These are phyloP conservation scores for Barnettozyma sucrosica DNA, from an alignment of 805 yeast species.

Conservation along the genomic window DNA sequence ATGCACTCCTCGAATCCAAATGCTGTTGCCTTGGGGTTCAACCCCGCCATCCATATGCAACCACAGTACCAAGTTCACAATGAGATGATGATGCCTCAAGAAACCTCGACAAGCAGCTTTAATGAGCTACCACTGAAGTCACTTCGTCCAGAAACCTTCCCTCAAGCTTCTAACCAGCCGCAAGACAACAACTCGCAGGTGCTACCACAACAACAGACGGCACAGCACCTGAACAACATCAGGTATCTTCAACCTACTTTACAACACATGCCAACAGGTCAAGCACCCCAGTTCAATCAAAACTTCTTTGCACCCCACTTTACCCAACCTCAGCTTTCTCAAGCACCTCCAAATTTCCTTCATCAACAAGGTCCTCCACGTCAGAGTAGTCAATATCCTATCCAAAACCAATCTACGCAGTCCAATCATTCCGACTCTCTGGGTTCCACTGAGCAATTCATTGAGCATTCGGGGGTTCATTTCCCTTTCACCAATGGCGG, in stretches of 20 bases:
- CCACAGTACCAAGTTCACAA: neutral
- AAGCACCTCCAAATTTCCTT: neutral
- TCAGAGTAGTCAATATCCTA: neutral
- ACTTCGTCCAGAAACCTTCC: neutral
- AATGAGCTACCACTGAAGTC: neutral
- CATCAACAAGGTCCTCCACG: neutral
- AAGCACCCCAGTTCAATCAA: neutral
- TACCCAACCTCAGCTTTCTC: slow-evolving; percentile 2
- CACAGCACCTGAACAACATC: neutral
- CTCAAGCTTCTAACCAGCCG: neutral
- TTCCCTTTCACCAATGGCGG: neutral
- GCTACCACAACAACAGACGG: neutral
- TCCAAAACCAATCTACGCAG: neutral
- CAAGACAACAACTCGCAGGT: neutral
- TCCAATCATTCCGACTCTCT: neutral
- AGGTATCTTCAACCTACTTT: neutral
- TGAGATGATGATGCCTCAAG: neutral
- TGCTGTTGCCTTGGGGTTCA: slow-evolving; percentile 17
- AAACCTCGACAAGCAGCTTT: neutral
- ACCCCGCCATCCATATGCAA: neutral
- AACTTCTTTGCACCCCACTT: neutral
- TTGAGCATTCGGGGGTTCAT: neutral
- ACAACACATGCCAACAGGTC: neutral
- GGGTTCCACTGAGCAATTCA: neutral
- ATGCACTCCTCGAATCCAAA: slow-evolving; percentile 32